Base-by-base conservation (phyloP, 495 filamentous ascomycete species). In the Aspergillus saccharolyticus region DNA sequence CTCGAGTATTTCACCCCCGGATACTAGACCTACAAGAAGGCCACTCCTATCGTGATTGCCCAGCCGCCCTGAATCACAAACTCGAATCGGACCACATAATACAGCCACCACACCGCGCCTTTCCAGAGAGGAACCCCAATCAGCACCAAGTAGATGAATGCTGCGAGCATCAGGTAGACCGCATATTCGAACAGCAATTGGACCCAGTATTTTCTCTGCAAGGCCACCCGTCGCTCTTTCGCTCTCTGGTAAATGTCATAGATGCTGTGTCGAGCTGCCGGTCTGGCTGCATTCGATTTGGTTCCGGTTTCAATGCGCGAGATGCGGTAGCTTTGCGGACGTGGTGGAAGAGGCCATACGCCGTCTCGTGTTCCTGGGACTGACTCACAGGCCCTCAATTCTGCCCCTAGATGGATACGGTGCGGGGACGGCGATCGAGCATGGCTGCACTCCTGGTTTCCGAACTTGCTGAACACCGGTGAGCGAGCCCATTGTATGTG, bases 171-270 rank as follows among this genome's bases (percentile, higher is more conserved):
- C 22, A 50, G 3, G 18, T 50, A 30, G 22, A 50, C 47, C 5
- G 47, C 22, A 30, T 50, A 50, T 50, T 50, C 47, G 22, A 50
- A 50, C n/a, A 50, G 47, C 4, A 50, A 0, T 17, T 50, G 47
- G 16, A 30, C 22, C 47, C 47, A 50, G 14, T 50, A 50, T 28
- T 50, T 50, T 9, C 47, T 17, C 18, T 50, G 47, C 17, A 50
- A 24, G 22, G 22, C 47, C 4, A 50, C 14, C 6, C 47, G 47
- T 15, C 47, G 28, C 12, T 50, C 22, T 28, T 50, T 50, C 0
- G 47, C 47, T 50, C 30, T 50, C 17, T 50, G 21, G 47, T 50
- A 50, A 15, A 50, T 28, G 22, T 50, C 47, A 28, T 50, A 50
- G 14, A 50, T 50, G 24, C 47, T 50, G 21, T 50, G 47, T 30